Conservation (phyloP, 208 protist genomes). For the Balamuthia mandrillaris region DNA sequence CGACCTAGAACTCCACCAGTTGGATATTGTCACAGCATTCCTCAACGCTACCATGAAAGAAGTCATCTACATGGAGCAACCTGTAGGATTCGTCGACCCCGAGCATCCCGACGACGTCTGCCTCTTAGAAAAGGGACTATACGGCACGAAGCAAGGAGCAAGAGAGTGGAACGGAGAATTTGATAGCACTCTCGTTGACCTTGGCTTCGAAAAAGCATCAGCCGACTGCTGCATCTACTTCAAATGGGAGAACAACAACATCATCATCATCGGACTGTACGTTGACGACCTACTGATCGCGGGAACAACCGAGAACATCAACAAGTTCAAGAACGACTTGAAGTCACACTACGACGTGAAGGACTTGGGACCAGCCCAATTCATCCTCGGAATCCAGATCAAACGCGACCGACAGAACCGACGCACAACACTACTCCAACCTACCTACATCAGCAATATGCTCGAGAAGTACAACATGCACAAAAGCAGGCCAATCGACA, state of each 20-base stretch:
- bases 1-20: not conserved
- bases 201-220: not conserved
- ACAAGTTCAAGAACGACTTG: not conserved
- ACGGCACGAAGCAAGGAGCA: not conserved
- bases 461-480: not conserved
- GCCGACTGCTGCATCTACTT: constrained; percentile 3
- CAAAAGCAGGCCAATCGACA: not conserved
- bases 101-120: not conserved
- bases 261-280: not conserved
- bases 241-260: not conserved
- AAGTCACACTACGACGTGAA: not conserved
- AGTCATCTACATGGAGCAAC: not conserved
- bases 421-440: not conserved
- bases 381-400: not conserved
- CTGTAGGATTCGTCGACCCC: not conserved
- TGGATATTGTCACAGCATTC: not conserved
- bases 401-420: not conserved
- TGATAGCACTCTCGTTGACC: not conserved
- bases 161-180: not conserved
- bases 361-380: not conserved
- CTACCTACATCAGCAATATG: not conserved
- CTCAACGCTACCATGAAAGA: not conserved
- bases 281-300: not conserved
- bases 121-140: not conserved
- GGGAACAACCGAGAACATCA: not conserved